Evolutionary conservation across 257 asterid genomes (phyloP), one percentile per base, ranked within the genome.

Genomic region (Ophiorrhiza pumila): DNA sequence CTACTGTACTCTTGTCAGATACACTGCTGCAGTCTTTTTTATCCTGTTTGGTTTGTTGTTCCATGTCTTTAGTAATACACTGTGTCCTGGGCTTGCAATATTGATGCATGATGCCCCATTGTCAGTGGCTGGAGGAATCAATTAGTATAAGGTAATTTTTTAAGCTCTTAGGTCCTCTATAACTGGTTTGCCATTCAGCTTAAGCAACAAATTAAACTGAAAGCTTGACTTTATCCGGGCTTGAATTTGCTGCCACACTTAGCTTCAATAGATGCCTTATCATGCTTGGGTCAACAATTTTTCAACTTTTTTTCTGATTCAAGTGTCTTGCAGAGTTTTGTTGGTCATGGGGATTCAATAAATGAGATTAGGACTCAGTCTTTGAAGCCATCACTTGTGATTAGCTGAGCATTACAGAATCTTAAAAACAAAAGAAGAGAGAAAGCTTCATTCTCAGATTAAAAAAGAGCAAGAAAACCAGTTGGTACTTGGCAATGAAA

Each of bases 311-410:
- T 50, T 61, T 62, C 47, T 45, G 20, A 68, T 13, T 43, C 53
- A 65, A 49, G 9, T 35, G n/a, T 46, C 56, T 43, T 82, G 80
- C 90, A 95, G 99, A 95, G 98, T 80, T 89, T 95, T 73, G 95
- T 87, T 61, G 99, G 98, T 49, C 98, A 92, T 74, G 99, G 98
- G 75, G 98, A 95, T 83, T 95, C 99, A 12, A 87, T 94, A 61
- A 94, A 94, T 69, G 98, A 94, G 76, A 88, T 94, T 46, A 89
- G 91, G 79, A 91, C 98, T 39, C 98, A 94, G 79, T 85, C 96
- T 32, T 81, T 94, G 79, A 94, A 86, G 76, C 96, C 98, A 41
- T 90, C 98, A 43, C 99, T 95, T 78, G 95, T 90, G 70, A n/a
- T n/a, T n/a, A n/a, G n/a, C n/a, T n/a, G n/a, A n/a, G n/a, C n/a